phyloP scores from a whole-genome alignment of 108 stramenopile genomes.

The Nitzschia sp. region DNA sequence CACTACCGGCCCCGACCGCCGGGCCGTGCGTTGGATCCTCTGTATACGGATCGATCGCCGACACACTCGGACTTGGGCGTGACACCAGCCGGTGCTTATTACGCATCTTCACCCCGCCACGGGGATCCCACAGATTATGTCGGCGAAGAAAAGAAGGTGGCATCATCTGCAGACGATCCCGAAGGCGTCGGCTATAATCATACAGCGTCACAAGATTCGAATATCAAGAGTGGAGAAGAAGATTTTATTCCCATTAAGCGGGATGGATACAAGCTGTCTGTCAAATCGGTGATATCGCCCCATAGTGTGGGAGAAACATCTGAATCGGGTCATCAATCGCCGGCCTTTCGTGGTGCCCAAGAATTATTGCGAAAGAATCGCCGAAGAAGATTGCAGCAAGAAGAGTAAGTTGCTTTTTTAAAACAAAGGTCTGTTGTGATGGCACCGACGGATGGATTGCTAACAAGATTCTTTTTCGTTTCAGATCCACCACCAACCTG shows the following conservation, averaged over 20 bases:
- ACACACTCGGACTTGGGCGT: neutral
- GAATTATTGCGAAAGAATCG: slow-evolving; percentile 54
- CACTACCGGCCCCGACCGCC: neutral
- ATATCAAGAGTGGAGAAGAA: slow-evolving; percentile 19
- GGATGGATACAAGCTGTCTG: neutral
- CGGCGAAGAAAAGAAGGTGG: slow-evolving; percentile 32
- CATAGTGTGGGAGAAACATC: slow-evolving; percentile 13
- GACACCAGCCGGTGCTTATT: neutral
- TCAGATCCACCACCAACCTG: neutral
- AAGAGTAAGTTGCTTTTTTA: slow-evolving; percentile 31
- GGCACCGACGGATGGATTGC: no score
- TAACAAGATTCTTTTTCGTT: neutral
- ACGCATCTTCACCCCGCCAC: neutral
- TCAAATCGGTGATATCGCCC: slow-evolving; percentile 7
- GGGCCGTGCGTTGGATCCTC: neutral
- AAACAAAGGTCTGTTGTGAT: neutral
- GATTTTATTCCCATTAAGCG: slow-evolving; percentile 31
- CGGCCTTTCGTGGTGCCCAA: slow-evolving; percentile 55
- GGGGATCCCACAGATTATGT: neutral
- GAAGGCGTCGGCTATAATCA: neutral
- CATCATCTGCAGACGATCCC: slow-evolving; percentile 11
- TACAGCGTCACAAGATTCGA: slow-evolving; percentile 3
- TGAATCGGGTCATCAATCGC: slow-evolving; percentile 23
- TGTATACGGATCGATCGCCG: neutral
- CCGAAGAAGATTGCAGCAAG: slow-evolving; percentile 31